Percentiles rank a stretch among this genome's conserved stretches.
These are phyloP conservation scores for Prunus yedoensis DNA, from an alignment of 331 rosid species.

Conservation along the genomic window DNA sequence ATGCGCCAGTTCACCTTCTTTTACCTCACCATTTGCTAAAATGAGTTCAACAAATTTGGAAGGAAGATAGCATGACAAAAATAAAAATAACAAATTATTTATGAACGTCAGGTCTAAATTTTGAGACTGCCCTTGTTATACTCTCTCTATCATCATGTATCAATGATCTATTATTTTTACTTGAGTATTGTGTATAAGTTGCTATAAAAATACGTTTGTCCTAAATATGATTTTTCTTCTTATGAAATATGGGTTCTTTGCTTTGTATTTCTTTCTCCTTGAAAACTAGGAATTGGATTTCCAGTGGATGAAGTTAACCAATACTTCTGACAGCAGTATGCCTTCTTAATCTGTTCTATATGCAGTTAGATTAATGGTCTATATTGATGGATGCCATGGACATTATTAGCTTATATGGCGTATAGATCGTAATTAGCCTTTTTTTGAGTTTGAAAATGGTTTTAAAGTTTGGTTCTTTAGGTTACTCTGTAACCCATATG, in stretches of 20 bases:
- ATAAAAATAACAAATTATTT: not conserved
- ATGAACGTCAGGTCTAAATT: not conserved
- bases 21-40: too few species aligned
- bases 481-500: constrained; percentile 16
- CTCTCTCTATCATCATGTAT: not conserved
- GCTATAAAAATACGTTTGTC: not conserved
- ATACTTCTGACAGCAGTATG: not conserved
- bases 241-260: not conserved
- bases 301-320: not conserved
- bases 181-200: not conserved
- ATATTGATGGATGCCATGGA: not conserved
- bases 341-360: not conserved
- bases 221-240: not conserved
- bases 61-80: not conserved
- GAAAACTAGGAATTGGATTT: not conserved
- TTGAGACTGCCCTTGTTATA: not conserved
- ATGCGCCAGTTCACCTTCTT: too few species aligned
- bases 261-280: constrained; percentile 4
- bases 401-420: constrained; percentile 6
- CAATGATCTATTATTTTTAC: not conserved
- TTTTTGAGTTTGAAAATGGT: not conserved
- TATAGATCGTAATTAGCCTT: not conserved
- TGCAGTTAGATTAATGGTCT: not conserved
- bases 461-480: constrained; percentile 14
- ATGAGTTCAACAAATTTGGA: not conserved